These are phyloP conservation scores for Yamadazyma songkhlaensis DNA, from an alignment of 1,139 yeast species.

Conservation along the genomic window DNA sequence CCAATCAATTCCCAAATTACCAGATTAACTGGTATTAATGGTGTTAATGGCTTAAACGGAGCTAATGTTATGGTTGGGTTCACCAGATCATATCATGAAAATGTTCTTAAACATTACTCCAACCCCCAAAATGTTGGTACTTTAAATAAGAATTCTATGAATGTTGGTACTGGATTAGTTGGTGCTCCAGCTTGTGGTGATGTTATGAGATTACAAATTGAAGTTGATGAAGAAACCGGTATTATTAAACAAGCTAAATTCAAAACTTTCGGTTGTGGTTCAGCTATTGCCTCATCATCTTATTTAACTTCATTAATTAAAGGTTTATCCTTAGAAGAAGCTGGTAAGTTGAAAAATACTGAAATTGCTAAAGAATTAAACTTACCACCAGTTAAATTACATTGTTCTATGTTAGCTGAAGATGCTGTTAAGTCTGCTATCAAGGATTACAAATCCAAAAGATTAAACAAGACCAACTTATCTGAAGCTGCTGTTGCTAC, in stretches of 20 bases:
- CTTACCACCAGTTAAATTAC: conserved; percentile 94
- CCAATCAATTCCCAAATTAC: conserved; percentile 1
- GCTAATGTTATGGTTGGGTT: background rate
- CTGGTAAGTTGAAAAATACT: conserved; percentile 85
- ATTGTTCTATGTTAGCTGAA: conserved; percentile 98
- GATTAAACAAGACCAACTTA: conserved; percentile 43
- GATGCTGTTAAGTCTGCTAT: conserved; percentile 98
- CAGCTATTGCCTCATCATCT: conserved; percentile 94
- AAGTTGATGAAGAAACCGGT: conserved; percentile 88
- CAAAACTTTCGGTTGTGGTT: conserved; percentile 98
- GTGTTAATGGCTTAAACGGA: background rate
- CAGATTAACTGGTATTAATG: background rate
- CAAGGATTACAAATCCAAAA: conserved; percentile 86
- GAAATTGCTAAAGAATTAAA: conserved; percentile 90
- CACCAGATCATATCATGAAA: conserved; percentile 60
- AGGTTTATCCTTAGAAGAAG: conserved; percentile 94
- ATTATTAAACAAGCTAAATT: conserved; percentile 92
- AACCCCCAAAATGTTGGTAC: conserved; percentile 98
- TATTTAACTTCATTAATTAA: conserved; percentile 94
- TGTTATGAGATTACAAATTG: conserved; percentile 95
- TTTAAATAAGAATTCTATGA: conserved; percentile 67
- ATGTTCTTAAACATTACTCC: conserved; percentile 87
- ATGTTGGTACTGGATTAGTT: conserved; percentile 97
- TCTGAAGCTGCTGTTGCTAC: conserved; percentile 4
- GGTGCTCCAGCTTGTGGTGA: conserved; percentile 99